These are phyloP conservation scores for Calocera cornea DNA, from an alignment of 768 basidiomycete genomes.

Conservation along the genomic window DNA sequence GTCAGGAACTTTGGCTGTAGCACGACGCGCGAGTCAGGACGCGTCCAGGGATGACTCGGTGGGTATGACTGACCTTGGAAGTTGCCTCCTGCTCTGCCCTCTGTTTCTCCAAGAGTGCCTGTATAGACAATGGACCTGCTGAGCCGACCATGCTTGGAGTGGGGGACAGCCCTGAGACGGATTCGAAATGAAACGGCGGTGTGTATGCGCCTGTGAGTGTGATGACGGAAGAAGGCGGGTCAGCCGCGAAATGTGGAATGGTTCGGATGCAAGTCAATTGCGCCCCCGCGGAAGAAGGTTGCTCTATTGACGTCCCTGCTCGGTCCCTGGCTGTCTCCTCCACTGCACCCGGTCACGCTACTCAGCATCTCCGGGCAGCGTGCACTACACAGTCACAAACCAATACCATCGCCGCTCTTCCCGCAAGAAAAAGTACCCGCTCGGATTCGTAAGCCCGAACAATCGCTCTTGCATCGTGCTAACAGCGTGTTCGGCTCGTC, in stretches of 20 bases:
- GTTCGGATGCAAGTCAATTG: constrained; percentile 3
- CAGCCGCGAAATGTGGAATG: not conserved
- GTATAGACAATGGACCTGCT: constrained; percentile 63
- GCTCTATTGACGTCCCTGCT: not conserved
- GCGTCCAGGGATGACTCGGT: not conserved
- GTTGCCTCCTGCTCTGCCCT: constrained; percentile 79
- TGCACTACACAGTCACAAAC: not conserved
- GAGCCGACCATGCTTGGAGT: not conserved
- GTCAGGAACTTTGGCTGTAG: constrained; percentile 82
- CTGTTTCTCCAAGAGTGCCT: constrained; percentile 74
- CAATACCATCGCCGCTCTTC: not conserved
- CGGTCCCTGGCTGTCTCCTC: not conserved
- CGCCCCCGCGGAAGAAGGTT: not conserved
- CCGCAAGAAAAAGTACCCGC: not conserved
- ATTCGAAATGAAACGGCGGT: not conserved
- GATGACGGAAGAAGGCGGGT: not conserved
- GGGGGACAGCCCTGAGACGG: not conserved
- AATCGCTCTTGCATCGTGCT: not conserved
- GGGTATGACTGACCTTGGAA: constrained; percentile 55
- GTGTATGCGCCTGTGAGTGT: not conserved
- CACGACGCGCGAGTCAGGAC: not conserved
- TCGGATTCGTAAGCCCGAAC: not conserved
- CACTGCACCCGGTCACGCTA: constrained; percentile 1
- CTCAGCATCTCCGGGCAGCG: not conserved
- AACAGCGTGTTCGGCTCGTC: not conserved